Base-by-base conservation (phyloP, 2,329 filamentous ascomycete species). In the Rutstroemia sp. region DNA sequence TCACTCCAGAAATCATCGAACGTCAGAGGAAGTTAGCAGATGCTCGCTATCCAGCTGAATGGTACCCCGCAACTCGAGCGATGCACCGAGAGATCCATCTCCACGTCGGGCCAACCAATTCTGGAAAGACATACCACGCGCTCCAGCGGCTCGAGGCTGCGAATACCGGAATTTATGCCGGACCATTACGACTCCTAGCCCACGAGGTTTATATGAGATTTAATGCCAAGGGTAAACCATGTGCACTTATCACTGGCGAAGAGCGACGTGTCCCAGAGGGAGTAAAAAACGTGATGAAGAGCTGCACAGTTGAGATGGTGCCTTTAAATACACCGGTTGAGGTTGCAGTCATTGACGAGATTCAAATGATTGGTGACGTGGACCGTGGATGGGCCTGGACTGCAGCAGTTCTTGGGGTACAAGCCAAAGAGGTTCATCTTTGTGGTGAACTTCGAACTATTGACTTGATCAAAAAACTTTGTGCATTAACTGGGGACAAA, bases 51-150 rank as follows among this genome's bases (percentile, higher is more conserved):
- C 94, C 94, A 0, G 80, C 86, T 54, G 94, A 99, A 70, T 97
- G 92, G 92, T 97, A 87, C 68, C 90, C 92, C 0, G 84, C 82
- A 4, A 94, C 94, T 1, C 81, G 95, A 57, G 78, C 82, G 47
- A 77, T 94, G 64, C 88, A 92, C 66, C 80, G 94, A 46, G 92
- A 83, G 0, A 80, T 99, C 42, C 90, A 97, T 73, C 76, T 99
- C 19, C 94, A 99, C 66, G 91, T 99, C 50, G 94, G 94, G 0
- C 94, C 94, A 1, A 99, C 94, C 2, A 99, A 99, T 71, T 97
- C 94, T 0, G 94, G 94, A 57, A 99, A 99, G 76, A 99, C 95
- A 0, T 99, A 97, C 69, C 87, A 91, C 68, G 95, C 94, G 0
- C 74, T 99, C 61, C 86, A 95, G 72, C 84, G 87, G 12, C 78